Base-by-base conservation (phyloP, 176 grass and related monocot species). In the Metroxylon sagu region DNA sequence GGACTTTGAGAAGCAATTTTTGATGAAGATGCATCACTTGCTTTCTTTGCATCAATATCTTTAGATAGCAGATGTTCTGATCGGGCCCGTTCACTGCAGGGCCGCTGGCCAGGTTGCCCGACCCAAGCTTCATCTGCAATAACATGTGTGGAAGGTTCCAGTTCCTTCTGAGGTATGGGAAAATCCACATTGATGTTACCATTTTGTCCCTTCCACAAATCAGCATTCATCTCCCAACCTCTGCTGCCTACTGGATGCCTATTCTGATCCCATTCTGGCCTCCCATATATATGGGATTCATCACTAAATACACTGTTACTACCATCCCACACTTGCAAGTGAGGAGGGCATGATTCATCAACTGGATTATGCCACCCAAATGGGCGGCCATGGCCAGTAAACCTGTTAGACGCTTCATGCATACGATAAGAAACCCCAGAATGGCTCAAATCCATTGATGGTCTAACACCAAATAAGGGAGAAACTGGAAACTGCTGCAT, bases 331-430 rank as follows among this genome's bases (percentile, higher is more conserved):
- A 50, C 65, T 31, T 65, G 6, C n/a, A 69, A 62, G 25, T 6
- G 53, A 65, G 66, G 68, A 14, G 8, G 35, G 56, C 71, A 71
- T 43, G 76, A 55, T 29, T 52, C 60, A 59, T 65, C 68, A 25
- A 25, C 48, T 15, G 27, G 52, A 66, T 78, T 66, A 30, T 59
- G 54, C 76, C 76, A 78, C 19, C 54, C 16, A 72, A 78, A 78
- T 53, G 61, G 61, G 43, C 52, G 76, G 35, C 16, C 60, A 59
- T 31, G 21, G 61, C 59, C 49, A 56, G 62, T 49, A 2, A 43
- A 43, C 35, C 35, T 43, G 10, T 43, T 10, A 43, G 35, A 43
- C 18, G 52, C 48, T 52, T 74, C 78, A 81, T 66, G 78, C 58
- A 70, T 52, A 31, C 49, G 71, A 71, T 70, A 75, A 54, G 67